Percentiles rank a stretch among this genome's conserved stretches.
These are phyloP conservation scores for Elsinoe arachidis DNA, from an alignment of 2,329 filamentous ascomycete species.

Conservation along the genomic window DNA sequence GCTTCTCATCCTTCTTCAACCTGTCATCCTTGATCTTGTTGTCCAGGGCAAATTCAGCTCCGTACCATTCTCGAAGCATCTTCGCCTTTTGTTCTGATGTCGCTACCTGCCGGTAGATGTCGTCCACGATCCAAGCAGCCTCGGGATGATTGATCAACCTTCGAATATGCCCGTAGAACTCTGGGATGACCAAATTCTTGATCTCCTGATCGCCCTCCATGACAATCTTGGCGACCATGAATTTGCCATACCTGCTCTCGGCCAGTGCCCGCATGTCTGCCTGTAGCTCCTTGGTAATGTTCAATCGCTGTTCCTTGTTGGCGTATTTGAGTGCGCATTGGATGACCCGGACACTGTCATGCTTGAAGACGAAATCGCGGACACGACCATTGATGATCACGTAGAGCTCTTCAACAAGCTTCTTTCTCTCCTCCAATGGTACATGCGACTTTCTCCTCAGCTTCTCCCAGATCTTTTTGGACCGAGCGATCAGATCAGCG, in stretches of 20 bases:
- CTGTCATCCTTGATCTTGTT: constrained; percentile 43
- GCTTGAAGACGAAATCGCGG: constrained; percentile 95
- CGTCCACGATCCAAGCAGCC: constrained; percentile 94
- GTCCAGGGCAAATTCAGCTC: constrained; percentile 81
- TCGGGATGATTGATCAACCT: constrained; percentile 93
- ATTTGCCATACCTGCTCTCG: constrained; percentile 96
- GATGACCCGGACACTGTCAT: constrained; percentile 91
- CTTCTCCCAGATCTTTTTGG: constrained; percentile 96
- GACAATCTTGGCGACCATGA: constrained; percentile 88
- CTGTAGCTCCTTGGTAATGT: constrained; percentile 78
- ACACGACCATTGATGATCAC: constrained; percentile 83
- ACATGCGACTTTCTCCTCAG: constrained; percentile 90
- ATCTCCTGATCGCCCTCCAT: constrained; percentile 82
- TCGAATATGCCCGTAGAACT: constrained; percentile 90
- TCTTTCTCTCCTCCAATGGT: constrained; percentile 75
- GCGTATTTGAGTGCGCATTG: constrained; percentile 97
- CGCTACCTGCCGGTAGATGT: constrained; percentile 84
- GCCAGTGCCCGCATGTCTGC: constrained; percentile 77
- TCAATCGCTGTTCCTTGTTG: constrained; percentile 70
- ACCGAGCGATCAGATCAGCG: constrained; percentile 76
- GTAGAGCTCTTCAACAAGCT: constrained; percentile 82
- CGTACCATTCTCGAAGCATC: constrained; percentile 91
- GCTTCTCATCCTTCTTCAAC: constrained; percentile 35
- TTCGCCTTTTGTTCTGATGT: constrained; percentile 77
- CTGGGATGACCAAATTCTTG: constrained; percentile 77